Evolutionary conservation across 2,329 filamentous ascomycete species (phyloP), one percentile per base, ranked within the genome.

Genomic region (Mollisia scopiformis): DNA sequence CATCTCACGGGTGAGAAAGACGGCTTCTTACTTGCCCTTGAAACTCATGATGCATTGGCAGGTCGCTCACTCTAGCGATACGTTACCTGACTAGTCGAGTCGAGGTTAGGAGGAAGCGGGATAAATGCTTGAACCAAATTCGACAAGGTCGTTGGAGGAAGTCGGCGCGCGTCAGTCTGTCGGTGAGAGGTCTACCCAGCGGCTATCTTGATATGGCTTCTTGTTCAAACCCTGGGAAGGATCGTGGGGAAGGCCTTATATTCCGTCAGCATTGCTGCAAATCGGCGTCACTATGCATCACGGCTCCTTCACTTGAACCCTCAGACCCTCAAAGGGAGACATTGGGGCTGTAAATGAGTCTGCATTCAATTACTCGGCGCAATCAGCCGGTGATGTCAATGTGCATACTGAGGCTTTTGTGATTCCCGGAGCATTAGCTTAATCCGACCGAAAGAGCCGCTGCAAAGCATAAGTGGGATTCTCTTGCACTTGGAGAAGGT

Each of bases 131-230:
- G 13, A 27, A 25, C 14, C 41, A 19, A 23, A 46, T 13, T 46
- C 43, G 23, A 27, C 35, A 33, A 43, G 51, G 43, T 54, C 51
- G 51, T 31, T 19, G 43, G 25, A 10, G 7, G 41, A 3, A 25
- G 55, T 54, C 43, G 35, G 27, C 41, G 35, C 54, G 49, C 64
- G 64, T 66, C 66, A 63, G 50, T 70, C 72, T 57, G 69, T 72
- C 19, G 74, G 79, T 1, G 78, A 80, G 16, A 65, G 58, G 1
- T 66, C 70, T 19, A 21, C 58, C 58, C 37, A 57, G 25, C 46
- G 49, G 49, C 30, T 33, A 33, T 51, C 30, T 23, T 3, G 19
- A 14, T 51, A 19, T 14, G 19, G 11, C 49, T 51, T 47, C 43
- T 27, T 47, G 25, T 13, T 51, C 30, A n/a, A 16, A 31, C 23